These are phyloP conservation scores for Colletotrichum truncatum DNA, from an alignment of 2,329 filamentous ascomycete genomes.

Conservation along the genomic window DNA sequence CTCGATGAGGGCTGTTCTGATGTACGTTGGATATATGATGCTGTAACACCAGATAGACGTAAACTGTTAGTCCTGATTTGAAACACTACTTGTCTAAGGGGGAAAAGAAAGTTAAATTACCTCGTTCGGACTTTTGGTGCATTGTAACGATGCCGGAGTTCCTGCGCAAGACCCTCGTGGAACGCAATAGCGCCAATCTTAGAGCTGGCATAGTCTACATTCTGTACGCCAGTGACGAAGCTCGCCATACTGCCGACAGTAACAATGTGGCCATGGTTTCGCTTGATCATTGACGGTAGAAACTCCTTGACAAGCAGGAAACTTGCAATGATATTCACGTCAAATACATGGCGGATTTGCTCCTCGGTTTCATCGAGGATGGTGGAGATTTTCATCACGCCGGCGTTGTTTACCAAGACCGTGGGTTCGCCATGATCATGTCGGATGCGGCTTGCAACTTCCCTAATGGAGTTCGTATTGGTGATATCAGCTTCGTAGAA, in stretches of 20 bases:
- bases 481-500: slow-evolving; percentile 23
- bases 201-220: slow-evolving; percentile 60
- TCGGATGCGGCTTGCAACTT: slow-evolving; percentile 52
- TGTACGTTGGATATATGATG: slow-evolving; percentile 9
- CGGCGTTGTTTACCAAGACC: slow-evolving; percentile 48
- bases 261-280: slow-evolving; percentile 61
- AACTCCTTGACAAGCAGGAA: slow-evolving; percentile 57
- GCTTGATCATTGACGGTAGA: slow-evolving; percentile 54
- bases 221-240: slow-evolving; percentile 54
- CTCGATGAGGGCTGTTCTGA: slow-evolving; percentile 16
- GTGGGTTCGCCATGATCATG: slow-evolving; percentile 43
- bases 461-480: slow-evolving; percentile 41
- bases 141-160: slow-evolving; percentile 45
- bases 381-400: slow-evolving; percentile 42
- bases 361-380: slow-evolving; percentile 51
- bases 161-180: slow-evolving; percentile 56
- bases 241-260: slow-evolving; percentile 61
- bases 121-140: slow-evolving; percentile 47
- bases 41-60: not conserved
- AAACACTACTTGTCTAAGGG: not conserved
- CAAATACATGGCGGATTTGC: slow-evolving; percentile 52
- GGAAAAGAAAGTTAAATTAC: not conserved
- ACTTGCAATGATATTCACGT: slow-evolving; percentile 58
- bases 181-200: slow-evolving; percentile 62
- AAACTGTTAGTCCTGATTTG: not conserved